Evolutionary conservation across 371 early-diverging fungal species (phyloP), one percentile per base, ranked within the genome.

Genomic region (Coemansia sp.): DNA sequence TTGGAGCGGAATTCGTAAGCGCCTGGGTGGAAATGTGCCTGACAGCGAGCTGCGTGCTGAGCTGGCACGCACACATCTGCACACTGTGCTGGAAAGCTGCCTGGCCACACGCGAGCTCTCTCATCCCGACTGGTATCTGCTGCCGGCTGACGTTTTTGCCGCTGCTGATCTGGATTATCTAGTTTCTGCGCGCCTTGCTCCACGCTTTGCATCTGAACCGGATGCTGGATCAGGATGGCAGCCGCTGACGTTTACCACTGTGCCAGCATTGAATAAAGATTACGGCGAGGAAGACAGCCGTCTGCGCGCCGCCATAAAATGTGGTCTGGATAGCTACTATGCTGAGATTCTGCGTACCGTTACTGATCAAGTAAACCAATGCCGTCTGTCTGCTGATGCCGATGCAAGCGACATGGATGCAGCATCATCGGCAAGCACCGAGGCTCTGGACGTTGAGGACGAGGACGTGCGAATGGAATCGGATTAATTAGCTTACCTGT

Each of bases 271-370:
- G 4, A 11, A 51, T 3, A 63, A 59, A 14, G 68, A 73, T 42
- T 64, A 71, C 22, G 52, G 27, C 5, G 73, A 55, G 2, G 73
- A 66, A 34, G 71, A 73, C 50, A 57, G 7, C 2, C 39, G 45
- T 59, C 34, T 65, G 55, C 66, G 60, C 14, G 37, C 61, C 4
- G 65, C 58, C 11, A 57, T 68, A 1, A 61, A 45, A 16, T 45
- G 52, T 45, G 61, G 68, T 14, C 55, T 78, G 18, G 50, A 31
- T 2, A 45, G 42, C 4, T 75, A 74, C 50, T 75, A 74, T 42
- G 39, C 59, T 8, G 79, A 78, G 63, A 60, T 72, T 4, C 5
- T 74, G 63, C 74, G 71, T 24, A 68, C 69, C 14, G 71, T 78
- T n/a, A 51, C 47, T 8, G 68, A 69, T 18, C 56, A 67, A n/a